Base-by-base conservation (phyloP, 148 eudicot genomes). In the Amaranthus palmeri region DNA sequence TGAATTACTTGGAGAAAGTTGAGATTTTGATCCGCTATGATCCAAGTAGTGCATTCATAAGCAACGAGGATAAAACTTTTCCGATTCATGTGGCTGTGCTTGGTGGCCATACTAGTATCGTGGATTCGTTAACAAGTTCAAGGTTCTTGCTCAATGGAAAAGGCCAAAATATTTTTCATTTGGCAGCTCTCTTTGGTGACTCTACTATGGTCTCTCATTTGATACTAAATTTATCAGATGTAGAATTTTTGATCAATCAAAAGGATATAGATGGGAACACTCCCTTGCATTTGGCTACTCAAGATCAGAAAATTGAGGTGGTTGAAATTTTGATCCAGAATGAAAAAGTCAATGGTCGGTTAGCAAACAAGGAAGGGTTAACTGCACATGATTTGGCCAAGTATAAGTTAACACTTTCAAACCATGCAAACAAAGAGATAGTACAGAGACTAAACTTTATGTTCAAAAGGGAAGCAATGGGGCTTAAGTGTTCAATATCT, bases 91-190 rank as follows among this genome's bases (percentile, higher is more conserved):
- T 8, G 44, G 64, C 64, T 6, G 64, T 60, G 0, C 46, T 3
- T 10, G 14, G 46, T 9, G 64, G 64, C 11, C 64, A 60, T 36
- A 60, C 12, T 40, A 61, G 65, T 11, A 8, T 61, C 12, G 42
- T 61, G 13, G 42, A 4, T 12, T 41, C 9, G 3, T 7, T 61
- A 41, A 41, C 7, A 40, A 61, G 65, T 46, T 61, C 65, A 40
- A 25, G 13, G 65, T 61, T 61, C 11, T 4, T 61, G n/a, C 65
- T 61, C 6, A 61, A 41, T 36, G 65, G n/a, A 10, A 61, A 1
- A 61, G 15, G 46, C 7, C 65, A 61, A 41, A 61, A 61, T 18
- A 61, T 61, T 42, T 46, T 61, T 41, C 65, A 61, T 61, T 13
- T 61, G 8, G 45, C 65, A 18, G 15, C 12, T 40, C 46, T 61